Evolutionary conservation across 208 protist species (phyloP).

Genomic region (Histomonas meleagridis): DNA sequence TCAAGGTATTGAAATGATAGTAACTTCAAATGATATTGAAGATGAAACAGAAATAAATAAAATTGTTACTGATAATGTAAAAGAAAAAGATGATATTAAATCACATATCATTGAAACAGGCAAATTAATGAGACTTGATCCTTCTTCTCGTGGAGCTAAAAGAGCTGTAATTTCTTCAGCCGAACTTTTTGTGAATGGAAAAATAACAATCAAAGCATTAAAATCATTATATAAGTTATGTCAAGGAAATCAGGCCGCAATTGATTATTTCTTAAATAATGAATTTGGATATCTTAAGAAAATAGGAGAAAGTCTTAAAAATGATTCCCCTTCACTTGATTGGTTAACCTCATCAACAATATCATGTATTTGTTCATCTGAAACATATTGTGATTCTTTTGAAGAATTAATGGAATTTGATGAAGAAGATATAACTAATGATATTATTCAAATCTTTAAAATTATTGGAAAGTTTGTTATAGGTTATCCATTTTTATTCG

Average conservation of each 20-base stretch:
- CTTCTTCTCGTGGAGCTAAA: background rate
- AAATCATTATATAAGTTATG: background rate
- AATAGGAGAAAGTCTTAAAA: background rate
- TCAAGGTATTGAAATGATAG: no score
- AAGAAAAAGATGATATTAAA: background rate
- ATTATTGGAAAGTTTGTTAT: background rate
- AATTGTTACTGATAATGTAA: background rate
- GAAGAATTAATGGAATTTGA: background rate
- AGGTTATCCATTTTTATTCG: background rate
- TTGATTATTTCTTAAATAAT: no score
- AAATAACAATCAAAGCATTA: background rate
- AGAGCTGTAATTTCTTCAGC: background rate
- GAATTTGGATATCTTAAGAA: background rate
- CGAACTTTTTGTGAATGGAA: background rate
- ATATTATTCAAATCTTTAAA: background rate
- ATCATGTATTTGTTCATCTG: background rate
- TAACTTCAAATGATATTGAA: no score
- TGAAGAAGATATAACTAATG: background rate
- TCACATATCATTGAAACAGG: background rate
- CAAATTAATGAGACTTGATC: background rate
- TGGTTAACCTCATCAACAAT: background rate
- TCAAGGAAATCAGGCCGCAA: background rate
- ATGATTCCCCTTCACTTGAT: background rate
- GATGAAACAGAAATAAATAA: no score
- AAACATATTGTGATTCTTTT: background rate